These are phyloP conservation scores for Lentinula edodes DNA, from an alignment of 768 basidiomycete species.

Conservation along the genomic window DNA sequence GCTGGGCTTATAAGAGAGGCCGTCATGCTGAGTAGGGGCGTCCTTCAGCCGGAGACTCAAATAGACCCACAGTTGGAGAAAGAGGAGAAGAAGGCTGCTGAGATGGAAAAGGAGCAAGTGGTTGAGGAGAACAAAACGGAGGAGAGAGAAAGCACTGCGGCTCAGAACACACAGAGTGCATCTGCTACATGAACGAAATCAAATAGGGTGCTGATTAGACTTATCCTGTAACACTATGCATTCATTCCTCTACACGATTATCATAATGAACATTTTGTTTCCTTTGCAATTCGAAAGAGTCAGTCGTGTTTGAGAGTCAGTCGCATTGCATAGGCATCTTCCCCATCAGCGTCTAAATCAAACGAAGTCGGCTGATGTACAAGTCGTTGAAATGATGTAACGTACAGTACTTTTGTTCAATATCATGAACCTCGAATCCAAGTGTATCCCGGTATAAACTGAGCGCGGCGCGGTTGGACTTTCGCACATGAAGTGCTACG, in stretches of 20 bases:
- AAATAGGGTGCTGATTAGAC: neutral
- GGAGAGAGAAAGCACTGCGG: neutral
- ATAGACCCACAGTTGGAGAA: neutral
- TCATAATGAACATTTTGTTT: no score
- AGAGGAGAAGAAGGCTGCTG: neutral
- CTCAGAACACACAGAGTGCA: neutral
- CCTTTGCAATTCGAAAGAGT: neutral
- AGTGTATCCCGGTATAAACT: conserved; percentile 85
- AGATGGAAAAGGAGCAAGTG: neutral
- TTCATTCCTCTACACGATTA: no score
- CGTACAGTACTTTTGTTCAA: conserved; percentile 91
- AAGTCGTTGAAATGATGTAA: neutral
- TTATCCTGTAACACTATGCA: neutral
- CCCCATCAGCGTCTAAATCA: conserved; percentile 81
- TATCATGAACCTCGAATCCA: conserved; percentile 81
- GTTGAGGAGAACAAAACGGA: neutral
- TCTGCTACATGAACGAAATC: neutral
- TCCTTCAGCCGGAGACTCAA: neutral
- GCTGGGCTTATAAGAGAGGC: conserved; percentile 60
- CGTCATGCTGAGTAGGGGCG: conserved; percentile 27
- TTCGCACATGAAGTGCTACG: conserved; percentile 90
- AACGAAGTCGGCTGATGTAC: neutral
- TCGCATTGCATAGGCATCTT: conserved; percentile 92
- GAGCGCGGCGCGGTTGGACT: conserved; percentile 92
- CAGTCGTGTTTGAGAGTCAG: conserved; percentile 42